Evolutionary conservation across 2,329 filamentous ascomycete species (phyloP), one percentile per base, ranked within the genome.

Genomic region (Nigrospora oryzae): DNA sequence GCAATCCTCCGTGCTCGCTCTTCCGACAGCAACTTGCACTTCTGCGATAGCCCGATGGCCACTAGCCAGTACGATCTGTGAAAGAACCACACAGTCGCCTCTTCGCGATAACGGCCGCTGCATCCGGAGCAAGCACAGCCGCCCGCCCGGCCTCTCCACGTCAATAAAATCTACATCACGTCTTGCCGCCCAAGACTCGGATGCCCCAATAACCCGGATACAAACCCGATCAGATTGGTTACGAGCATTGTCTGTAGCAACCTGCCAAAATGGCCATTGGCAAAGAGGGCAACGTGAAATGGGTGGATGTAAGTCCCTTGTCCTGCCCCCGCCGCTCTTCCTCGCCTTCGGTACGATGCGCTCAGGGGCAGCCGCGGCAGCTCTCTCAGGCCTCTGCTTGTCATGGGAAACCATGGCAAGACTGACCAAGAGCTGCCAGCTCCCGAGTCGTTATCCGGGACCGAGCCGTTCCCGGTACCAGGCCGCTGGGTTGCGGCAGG

Each of bases 281-380:
- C 38, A 67, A 61, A 46, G 67, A 70, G 57, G 63, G 66, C 49
- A 75, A 75, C 49, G 74, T 79, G 17, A 78, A 79, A 64, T 79
- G 75, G 75, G 74, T 79, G 36, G 75, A 79, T 67, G 75, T 79
- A 64, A 60, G 74, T 69, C 42, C 40, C 42, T 45, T 40, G 35
- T 12, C n/a, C 17, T 36, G 12, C n/a, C n/a, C 38, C 37, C 13
- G 32, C 35, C 11, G n/a, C 62, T 73, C 84, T 48, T 76, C 84
- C 53, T 84, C 23, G 11, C n/a, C 44, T 28, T 44, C 28, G 13
- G 17, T 12, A 28, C 10, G 37, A 28, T 19, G 17, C 30, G 11
- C 39, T 36, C 11, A 15, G 19, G 19, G 16, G 31, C 37, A 30
- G 42, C 13, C 30, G 15, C 23, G 40, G 34, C 19, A 11, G 10